Base-by-base conservation (phyloP, 2,329 filamentous ascomycete genomes). In the Peltaster fructicola region DNA sequence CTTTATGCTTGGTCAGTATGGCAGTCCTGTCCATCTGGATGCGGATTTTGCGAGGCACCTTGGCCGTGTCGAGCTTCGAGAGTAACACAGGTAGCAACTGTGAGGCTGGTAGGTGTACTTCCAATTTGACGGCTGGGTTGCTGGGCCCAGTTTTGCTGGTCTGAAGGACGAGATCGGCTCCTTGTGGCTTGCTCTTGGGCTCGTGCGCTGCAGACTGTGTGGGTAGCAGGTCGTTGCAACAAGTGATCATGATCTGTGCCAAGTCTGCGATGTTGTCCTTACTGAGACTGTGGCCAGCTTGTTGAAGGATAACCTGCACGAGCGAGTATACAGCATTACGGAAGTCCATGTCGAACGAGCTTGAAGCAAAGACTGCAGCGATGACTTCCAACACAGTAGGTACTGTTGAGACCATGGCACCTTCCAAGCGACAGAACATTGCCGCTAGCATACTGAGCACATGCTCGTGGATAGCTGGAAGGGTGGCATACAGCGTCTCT, bases 11-110 rank as follows among this genome's bases (percentile, higher is more conserved):
- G 4, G 61, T 65, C 12, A 92, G 54, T 28, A 92, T 74, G 11
- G 80, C 76, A 3, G 78, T 79, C 35, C 78, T 75, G 43, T 93
- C 81, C 33, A 92, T 61, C 23, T 80, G 68, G 7, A 72, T 66
- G 25, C 85, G 73, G 11, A 80, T 45, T 2, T 75, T 67, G 6
- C 73, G 67, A n/a, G 75, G 65, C 17, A 91, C 52, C 43, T 69
- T 61, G 24, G 68, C 59, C 28, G 75, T 67, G 2, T 74, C 70
- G 3, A 88, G 51, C 29, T 61, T 59, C 10, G 62, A 61, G 11
- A 90, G 57, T 1, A 33, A 27, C 7, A 36, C 29, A 4, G 68
- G 58, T 8, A 93, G 59, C 9, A 93, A 61, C 5, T 44, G 36
- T 8, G 55, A 53, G 1, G 80, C 77, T 7, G 73, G 62, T 7